Conservation (phyloP, 306 rosid species). For the Rosa rugosa region DNA sequence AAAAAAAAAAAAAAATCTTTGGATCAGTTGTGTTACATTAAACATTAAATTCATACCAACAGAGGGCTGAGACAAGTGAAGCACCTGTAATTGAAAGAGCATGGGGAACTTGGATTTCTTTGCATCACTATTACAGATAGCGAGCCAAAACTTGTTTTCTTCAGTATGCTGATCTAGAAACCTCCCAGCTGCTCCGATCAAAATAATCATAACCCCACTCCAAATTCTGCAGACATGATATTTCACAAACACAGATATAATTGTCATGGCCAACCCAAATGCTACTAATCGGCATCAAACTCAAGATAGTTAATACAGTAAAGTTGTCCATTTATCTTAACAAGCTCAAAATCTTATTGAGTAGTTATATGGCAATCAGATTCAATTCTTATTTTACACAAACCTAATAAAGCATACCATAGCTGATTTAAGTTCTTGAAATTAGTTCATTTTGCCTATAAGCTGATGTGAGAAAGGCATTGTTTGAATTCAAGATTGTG, state of each 20-base stretch:
- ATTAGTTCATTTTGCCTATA: background rate
- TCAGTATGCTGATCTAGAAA: slow-evolving; percentile 64
- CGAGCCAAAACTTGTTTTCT: slow-evolving; percentile 62
- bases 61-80: slow-evolving; percentile 13
- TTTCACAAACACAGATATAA: slow-evolving; percentile 2
- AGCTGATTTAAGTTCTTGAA: background rate
- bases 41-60: slow-evolving; percentile 23
- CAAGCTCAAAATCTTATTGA: background rate
- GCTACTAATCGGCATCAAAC: background rate
- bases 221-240: slow-evolving; percentile 53
- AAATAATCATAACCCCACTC: slow-evolving; percentile 74
- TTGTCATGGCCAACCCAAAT: background rate
- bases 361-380: background rate
- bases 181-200: slow-evolving; percentile 67
- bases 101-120: slow-evolving; percentile 47
- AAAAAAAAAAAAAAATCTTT: background rate
- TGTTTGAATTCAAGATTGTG: background rate
- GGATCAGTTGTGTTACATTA: slow-evolving; percentile 9
- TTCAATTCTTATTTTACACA: slow-evolving; percentile 3
- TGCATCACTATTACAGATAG: slow-evolving; percentile 49
- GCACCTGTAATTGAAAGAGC: slow-evolving; percentile 79
- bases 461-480: background rate
- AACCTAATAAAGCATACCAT: background rate
- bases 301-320: background rate
- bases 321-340: background rate